Conservation (phyloP, 192 early-diverging fungal species). For the Entomortierella chlamydospora region DNA sequence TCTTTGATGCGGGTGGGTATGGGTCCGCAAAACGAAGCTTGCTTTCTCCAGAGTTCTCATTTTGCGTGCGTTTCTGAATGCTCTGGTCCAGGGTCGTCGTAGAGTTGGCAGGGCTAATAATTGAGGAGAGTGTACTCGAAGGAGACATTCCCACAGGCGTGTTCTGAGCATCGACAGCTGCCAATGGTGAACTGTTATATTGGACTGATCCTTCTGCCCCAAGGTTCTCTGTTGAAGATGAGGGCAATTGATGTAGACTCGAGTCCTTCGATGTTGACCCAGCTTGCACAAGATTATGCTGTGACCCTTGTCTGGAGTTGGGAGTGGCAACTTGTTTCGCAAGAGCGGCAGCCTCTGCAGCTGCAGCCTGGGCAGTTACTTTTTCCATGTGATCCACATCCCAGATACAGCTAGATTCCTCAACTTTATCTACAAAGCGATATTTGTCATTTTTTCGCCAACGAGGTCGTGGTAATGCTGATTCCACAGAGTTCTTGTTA, state of each 20-base stretch:
- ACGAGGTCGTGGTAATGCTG: constrained; percentile 5
- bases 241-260: neutral
- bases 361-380: neutral
- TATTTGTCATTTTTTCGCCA: constrained; percentile 35
- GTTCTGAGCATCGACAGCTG: constrained; percentile 4
- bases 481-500: constrained; percentile 29
- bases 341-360: constrained; percentile 14
- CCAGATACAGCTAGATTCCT: constrained; percentile 52
- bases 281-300: constrained; percentile 8
- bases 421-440: constrained; percentile 48
- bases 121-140: constrained; percentile 27
- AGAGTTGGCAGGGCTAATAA: constrained; percentile 2
- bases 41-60: constrained; percentile 6
- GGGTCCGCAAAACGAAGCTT: constrained; percentile 11
- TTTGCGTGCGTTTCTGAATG: neutral
- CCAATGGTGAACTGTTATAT: constrained; percentile 11
- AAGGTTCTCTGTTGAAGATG: constrained; percentile 31
- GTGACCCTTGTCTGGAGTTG: constrained; percentile 14
- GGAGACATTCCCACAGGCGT: constrained; percentile 13
- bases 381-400: constrained; percentile 50
- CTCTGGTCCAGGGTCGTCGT: constrained; percentile 9
- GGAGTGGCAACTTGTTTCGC: neutral
- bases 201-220: neutral
- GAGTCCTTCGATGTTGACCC: neutral
- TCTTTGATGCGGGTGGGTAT: neutral